A percentile compares a stretch with the other conserved stretches of the same genome.
Conservation (phyloP, 164 flowering plant genomes). For the Nelumbo lutea region DNA sequence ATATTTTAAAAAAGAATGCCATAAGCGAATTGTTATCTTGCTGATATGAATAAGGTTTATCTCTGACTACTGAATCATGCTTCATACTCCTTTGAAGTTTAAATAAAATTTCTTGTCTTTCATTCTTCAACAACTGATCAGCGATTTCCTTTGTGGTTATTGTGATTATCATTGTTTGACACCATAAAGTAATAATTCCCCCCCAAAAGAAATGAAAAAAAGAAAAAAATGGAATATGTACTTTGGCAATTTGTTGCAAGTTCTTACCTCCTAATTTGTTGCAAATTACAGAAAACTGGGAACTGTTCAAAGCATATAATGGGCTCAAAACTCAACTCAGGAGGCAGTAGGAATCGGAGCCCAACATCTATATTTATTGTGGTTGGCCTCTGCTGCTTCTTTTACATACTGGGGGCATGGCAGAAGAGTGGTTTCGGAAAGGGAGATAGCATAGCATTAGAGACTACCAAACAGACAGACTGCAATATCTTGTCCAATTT, state of each 20-base stretch:
- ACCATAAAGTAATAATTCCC: no score
- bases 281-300: constrained; percentile 11
- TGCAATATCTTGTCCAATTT: constrained; percentile 48
- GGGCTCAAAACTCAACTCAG: constrained; percentile 52
- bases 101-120: no score
- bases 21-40: no score
- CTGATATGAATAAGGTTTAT: no score
- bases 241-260: background rate
- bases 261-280: constrained; percentile 7
- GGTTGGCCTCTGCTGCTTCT: constrained; percentile 74
- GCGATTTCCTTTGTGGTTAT: no score
- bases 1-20: no score
- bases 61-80: no score
- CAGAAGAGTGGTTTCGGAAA: constrained; percentile 91
- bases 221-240: no score
- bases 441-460: constrained; percentile 63
- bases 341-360: constrained; percentile 46
- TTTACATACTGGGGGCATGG: constrained; percentile 88
- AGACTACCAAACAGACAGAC: constrained; percentile 53
- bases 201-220: no score
- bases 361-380: constrained; percentile 61
- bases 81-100: no score
- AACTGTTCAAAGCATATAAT: constrained; percentile 22
- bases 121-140: no score
- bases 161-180: no score